Evolutionary conservation across 2,329 filamentous ascomycete genomes (phyloP), one percentile per base, ranked within the genome.

Genomic region (Tolypocladium album): DNA sequence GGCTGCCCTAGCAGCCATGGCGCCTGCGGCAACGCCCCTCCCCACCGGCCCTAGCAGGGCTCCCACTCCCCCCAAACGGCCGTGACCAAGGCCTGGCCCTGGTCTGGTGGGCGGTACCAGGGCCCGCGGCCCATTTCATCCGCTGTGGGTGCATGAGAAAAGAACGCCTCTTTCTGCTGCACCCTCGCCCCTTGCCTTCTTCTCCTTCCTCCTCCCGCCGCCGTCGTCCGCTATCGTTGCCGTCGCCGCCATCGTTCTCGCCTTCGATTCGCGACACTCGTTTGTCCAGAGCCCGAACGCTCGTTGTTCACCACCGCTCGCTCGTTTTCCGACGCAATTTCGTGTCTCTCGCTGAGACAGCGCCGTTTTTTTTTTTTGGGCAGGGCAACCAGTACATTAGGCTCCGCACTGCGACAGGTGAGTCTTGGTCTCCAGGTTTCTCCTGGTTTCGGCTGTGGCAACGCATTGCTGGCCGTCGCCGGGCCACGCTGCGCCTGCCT

Each of bases 261-360:
- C 60, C 64, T 74, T 75, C 67, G 64, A 68, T 75, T 74, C 71
- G 65, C 63, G 70, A 69, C 73, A 62, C 70, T 75, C 73, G 72
- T 74, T 75, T 72, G 68, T 68, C 66, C 65, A 67, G 68, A 63
- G 59, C 64, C 62, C 67, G 69, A 69, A 70, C 67, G 60, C 60
- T 62, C 63, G 55, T 50, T 11, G 11, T 52, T 62, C 34, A 39
- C 31, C 53, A 31, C 34, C 39, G 55, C 43, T 40, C 39, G 68
- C 63, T 67, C 27, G 58, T 61, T 56, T 64, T 59, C 17, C 50
- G 31, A 22, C 50, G 31, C 50, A 4, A 27, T 52, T 31, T n/a
- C 36, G 36, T 38, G 45, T 36, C 57, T 20, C 47, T 40, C 22
- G 36, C 36, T n/a, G 47, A 52, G 47, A 38, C 40, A 39, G 22